Conservation (phyloP, 306 rosid genomes). For the Cyamopsis tetragonoloba region DNA sequence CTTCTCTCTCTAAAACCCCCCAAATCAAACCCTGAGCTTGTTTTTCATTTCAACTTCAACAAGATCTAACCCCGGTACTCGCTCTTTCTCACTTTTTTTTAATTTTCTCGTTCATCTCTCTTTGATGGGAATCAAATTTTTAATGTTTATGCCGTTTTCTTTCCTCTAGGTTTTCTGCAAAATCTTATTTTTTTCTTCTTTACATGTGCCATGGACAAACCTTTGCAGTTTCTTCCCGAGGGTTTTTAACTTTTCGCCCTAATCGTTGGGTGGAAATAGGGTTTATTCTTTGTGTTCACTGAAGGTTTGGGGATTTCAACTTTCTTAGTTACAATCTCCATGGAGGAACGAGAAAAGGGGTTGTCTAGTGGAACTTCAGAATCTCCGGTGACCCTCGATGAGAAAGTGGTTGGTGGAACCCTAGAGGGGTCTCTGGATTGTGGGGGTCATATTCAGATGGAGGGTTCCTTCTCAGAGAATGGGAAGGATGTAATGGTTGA, state of each 20-base stretch:
- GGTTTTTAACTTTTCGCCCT: constrained; percentile 32
- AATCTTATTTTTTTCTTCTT: neutral
- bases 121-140: neutral
- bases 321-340: constrained; percentile 42
- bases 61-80: constrained; percentile 65
- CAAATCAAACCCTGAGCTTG: constrained; percentile 29
- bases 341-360: constrained; percentile 67
- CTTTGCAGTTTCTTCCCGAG: constrained; percentile 29
- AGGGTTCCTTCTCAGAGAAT: constrained; percentile 38
- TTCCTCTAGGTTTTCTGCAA: neutral
- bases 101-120: neutral
- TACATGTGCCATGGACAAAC: neutral
- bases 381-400: constrained; percentile 36
- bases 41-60: constrained; percentile 15
- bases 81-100: constrained; percentile 3
- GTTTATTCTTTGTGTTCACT: neutral
- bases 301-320: constrained; percentile 25
- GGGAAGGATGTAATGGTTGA: constrained; percentile 77
- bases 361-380: constrained; percentile 39
- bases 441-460: constrained; percentile 21
- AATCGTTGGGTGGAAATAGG: neutral
- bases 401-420: constrained; percentile 37
- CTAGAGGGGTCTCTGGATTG: constrained; percentile 33
- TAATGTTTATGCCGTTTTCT: neutral
- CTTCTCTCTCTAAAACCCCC: constrained; percentile 30